A percentile compares a stretch with the other conserved stretches of the same genome.
Conservation (phyloP, 148 eudicot species). For the Camellia lanceoleosa region DNA sequence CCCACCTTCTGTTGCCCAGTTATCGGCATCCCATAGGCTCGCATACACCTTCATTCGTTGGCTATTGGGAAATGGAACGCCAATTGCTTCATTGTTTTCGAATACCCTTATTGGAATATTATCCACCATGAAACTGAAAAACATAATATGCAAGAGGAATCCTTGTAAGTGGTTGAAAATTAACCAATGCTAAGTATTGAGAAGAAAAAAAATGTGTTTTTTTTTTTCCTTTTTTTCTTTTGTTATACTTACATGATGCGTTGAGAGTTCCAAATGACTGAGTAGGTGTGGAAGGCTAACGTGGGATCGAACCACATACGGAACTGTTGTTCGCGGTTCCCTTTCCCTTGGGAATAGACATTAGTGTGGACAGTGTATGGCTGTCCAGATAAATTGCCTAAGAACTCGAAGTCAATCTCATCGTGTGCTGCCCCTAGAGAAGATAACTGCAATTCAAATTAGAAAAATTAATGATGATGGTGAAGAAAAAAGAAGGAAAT, state of each 20-base stretch:
- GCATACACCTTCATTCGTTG: conserved; percentile 10
- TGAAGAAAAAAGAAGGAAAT: too few species aligned
- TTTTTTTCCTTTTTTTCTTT: too few species aligned
- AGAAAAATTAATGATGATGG: too few species aligned
- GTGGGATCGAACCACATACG: conserved; percentile 15
- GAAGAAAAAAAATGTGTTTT: too few species aligned
- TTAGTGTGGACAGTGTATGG: conserved; percentile 12
- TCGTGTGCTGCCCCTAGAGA: conserved; percentile 10
- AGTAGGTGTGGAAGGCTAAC: conserved; percentile 6
- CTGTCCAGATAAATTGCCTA: conserved; percentile 6
- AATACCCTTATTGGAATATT: conserved; percentile 1
- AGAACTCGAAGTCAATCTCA: conserved; percentile 16
- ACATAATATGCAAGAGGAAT: neutral
- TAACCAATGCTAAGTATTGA: neutral
- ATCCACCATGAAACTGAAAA: conserved; percentile 3
- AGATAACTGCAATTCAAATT: too few species aligned
- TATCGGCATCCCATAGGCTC: conserved; percentile 17
- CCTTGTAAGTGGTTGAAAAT: too few species aligned
- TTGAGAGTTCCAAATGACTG: conserved; percentile 1
- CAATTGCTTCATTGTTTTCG: conserved; percentile 4
- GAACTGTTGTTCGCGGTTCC: conserved; percentile 14
- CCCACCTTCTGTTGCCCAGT: conserved; percentile 18
- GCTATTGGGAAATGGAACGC: conserved; percentile 8
- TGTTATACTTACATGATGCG: neutral
- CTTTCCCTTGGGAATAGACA: conserved; percentile 8